phyloP scores from a whole-genome alignment of 176 grass and related monocot species.

The Stipa capillata region DNA sequence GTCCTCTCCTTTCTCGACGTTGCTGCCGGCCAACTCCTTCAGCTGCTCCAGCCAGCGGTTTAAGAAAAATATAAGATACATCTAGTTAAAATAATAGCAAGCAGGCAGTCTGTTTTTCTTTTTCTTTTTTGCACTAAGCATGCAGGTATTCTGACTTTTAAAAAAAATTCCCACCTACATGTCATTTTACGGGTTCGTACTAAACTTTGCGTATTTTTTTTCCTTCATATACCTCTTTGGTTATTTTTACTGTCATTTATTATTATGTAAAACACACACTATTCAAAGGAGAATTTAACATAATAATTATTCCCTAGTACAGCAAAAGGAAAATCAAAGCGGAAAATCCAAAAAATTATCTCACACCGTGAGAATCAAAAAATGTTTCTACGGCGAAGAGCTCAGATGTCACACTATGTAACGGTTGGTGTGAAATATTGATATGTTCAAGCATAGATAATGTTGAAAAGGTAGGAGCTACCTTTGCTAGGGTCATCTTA shows the following conservation, averaged over 20 bases:
- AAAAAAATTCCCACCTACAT: not conserved
- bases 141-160: too few species aligned
- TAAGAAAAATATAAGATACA: too few species aligned
- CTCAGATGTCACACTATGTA: not conserved
- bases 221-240: too few species aligned
- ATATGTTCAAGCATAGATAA: not conserved
- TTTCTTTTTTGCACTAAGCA: too few species aligned
- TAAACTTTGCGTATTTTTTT: too few species aligned
- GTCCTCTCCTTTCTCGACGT: not conserved
- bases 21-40: not conserved
- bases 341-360: not conserved
- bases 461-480: not conserved
- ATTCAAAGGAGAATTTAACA: too few species aligned
- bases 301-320: not conserved
- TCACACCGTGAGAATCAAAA: not conserved
- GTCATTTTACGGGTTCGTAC: not conserved
- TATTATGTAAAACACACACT: too few species aligned
- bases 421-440: not conserved
- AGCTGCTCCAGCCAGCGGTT: not conserved
- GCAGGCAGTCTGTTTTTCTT: not conserved
- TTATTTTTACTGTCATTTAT: too few species aligned
- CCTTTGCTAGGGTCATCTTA: not conserved
- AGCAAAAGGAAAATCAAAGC: not conserved
- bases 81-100: not conserved
- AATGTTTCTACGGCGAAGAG: not conserved